Base-by-base conservation (phyloP, 495 filamentous ascomycete species). In the Penicillium angulare region DNA sequence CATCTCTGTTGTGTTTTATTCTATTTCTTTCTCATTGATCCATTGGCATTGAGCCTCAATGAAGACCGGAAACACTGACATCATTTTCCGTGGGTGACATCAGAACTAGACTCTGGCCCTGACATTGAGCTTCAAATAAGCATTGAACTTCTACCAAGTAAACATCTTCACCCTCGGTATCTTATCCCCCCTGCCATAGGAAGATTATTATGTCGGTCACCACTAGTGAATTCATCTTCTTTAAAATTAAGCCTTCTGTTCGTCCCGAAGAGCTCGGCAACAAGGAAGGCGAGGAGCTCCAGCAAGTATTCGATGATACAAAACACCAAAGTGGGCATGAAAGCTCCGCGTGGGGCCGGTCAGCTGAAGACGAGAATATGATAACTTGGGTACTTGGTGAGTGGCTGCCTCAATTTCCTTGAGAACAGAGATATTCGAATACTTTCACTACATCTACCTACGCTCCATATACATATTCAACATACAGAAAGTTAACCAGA, bases 321-420 rank as follows among this genome's bases (percentile, higher is more conserved):
- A 60, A 66, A 43, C 53, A 63, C 1, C 67, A 77, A 50, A 69
- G 63, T 49, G 69, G 69, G 35, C 64, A 75, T 43, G 35, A 57
- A 21, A 60, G 52, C 31, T 77, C 73, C 2, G 61, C 64, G 3
- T 77, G 73, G 73, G 73, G 73, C 9, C 61, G 69, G 8, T 57
- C 64, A 4, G 45, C 56, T 9, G 73, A 74, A 36, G 73, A 77
- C 45, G 49, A 63, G 47, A 62, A 62, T 45, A 46, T 51, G 5
- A 39, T 75, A 7, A 60, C 70, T n/a, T 77, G 72, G 73, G 71
- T 62, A 5, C 55, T 75, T 43, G 63, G 73, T 77, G 23, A 23
- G 58, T 60, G n/a, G n/a, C n/a, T n/a, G n/a, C n/a, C n/a, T n/a
- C n/a, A n/a, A n/a, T n/a, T n/a, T n/a, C n/a, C n/a, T n/a, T n/a